These are phyloP conservation scores for Arachis stenosperma DNA, from an alignment of 306 rosid genomes.

Conservation along the genomic window DNA sequence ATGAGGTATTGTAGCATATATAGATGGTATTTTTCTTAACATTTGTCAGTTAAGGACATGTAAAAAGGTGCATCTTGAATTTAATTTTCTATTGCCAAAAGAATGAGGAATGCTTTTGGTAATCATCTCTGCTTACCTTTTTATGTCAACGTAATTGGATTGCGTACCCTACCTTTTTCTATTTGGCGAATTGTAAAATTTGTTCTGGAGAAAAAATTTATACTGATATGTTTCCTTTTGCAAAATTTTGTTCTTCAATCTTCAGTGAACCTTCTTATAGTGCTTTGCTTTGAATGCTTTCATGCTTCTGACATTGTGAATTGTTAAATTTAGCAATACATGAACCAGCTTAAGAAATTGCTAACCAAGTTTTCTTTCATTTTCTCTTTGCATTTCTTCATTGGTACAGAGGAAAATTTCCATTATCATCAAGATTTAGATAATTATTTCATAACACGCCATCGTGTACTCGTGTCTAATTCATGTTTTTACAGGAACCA, in stretches of 20 bases:
- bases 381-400: constrained; percentile 4
- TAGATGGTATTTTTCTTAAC: constrained; percentile 10
- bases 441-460: background rate
- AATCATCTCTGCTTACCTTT: constrained; percentile 1
- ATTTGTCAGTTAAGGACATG: constrained; percentile 1
- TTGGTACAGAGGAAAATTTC: constrained; percentile 2
- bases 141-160: background rate
- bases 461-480: constrained; percentile 27
- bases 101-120: constrained; percentile 23
- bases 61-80: constrained; percentile 18
- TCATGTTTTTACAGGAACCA: constrained; percentile 60
- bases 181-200: background rate
- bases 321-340: constrained; percentile 22
- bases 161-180: background rate
- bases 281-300: constrained; percentile 21
- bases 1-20: constrained; percentile 51
- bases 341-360: background rate
- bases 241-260: background rate
- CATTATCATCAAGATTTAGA: constrained; percentile 13
- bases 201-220: background rate
- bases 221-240: background rate
- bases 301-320: constrained; percentile 12
- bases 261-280: constrained; percentile 1
- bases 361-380: too few species aligned
- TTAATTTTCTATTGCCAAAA: constrained; percentile 26